These are phyloP conservation scores for Miamiensis avidus DNA, from an alignment of 169 alveolate genomes.

Conservation along the genomic window DNA sequence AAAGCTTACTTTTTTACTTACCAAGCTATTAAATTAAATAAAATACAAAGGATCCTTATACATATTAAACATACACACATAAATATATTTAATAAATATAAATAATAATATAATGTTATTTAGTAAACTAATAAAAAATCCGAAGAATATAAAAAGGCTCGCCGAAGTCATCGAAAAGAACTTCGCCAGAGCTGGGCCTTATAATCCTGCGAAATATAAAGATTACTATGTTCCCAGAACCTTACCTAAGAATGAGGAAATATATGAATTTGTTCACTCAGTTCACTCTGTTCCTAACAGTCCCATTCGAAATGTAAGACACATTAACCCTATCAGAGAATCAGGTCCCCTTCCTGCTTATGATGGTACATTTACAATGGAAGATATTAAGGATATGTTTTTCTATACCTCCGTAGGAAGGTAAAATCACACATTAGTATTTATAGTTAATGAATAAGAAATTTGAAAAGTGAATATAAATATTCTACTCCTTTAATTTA, in stretches of 20 bases:
- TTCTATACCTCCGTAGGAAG: slow-evolving; percentile 60
- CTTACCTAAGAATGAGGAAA: slow-evolving; percentile 64
- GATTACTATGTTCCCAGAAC: slow-evolving; percentile 48
- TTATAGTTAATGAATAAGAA: too few relatives aligned
- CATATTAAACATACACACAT: too few relatives aligned
- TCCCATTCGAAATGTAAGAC: slow-evolving; percentile 77
- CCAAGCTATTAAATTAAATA: too few relatives aligned
- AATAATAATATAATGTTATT: too few relatives aligned
- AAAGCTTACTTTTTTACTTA: too few relatives aligned
- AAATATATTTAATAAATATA: too few relatives aligned
- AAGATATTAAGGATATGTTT: slow-evolving; percentile 67
- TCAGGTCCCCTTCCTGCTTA: slow-evolving; percentile 84
- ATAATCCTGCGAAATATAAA: slow-evolving; percentile 65
- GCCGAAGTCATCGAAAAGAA: background rate
- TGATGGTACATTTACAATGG: slow-evolving; percentile 83
- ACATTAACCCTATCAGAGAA: slow-evolving; percentile 79
- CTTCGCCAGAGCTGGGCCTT: slow-evolving; percentile 46
- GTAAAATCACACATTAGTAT: slow-evolving; percentile 32
- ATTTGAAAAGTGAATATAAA: too few relatives aligned
- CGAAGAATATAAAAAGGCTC: background rate
- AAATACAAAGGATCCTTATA: too few relatives aligned
- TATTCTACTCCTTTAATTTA: too few relatives aligned
- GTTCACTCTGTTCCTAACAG: slow-evolving; percentile 53
- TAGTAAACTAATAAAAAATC: background rate
- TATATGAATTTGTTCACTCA: slow-evolving; percentile 62